Evolutionary conservation across 2,329 filamentous ascomycete genomes (phyloP).

Genomic region (Chalaropsis ovoidea): DNA sequence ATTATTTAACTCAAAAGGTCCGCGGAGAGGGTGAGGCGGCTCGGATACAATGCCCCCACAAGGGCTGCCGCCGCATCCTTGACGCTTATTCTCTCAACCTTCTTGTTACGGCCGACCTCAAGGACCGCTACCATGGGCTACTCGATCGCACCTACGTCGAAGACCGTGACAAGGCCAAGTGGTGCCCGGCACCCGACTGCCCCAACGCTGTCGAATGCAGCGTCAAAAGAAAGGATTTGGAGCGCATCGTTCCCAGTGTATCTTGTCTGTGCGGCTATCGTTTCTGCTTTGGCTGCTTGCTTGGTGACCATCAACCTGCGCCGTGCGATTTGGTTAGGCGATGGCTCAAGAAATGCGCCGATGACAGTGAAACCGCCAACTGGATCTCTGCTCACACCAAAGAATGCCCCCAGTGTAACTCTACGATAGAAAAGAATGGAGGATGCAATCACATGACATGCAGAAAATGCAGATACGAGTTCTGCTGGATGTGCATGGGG

Average conservation of each 20-base stretch:
- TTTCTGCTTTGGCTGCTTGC: slow-evolving; percentile 92
- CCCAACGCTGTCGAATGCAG: slow-evolving; percentile 81
- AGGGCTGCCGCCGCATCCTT: slow-evolving; percentile 79
- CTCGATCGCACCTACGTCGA: slow-evolving; percentile 93
- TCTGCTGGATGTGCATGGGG: slow-evolving; percentile 99
- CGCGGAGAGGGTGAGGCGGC: slow-evolving; percentile 90
- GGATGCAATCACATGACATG: slow-evolving; percentile 98
- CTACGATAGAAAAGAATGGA: slow-evolving; percentile 97
- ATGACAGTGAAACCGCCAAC: slow-evolving; percentile 96
- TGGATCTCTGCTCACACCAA: slow-evolving; percentile 99
- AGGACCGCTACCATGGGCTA: slow-evolving; percentile 64
- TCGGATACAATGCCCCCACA: slow-evolving; percentile 83
- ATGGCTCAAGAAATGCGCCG: slow-evolving; percentile 97
- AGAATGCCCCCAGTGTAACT: slow-evolving; percentile 90
- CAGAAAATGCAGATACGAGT: slow-evolving; percentile 88
- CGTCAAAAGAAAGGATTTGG: slow-evolving; percentile 78
- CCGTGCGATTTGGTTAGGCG: slow-evolving; percentile 84
- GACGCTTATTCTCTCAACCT: slow-evolving; percentile 81
- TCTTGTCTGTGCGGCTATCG: slow-evolving; percentile 71
- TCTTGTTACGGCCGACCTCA: slow-evolving; percentile 51
- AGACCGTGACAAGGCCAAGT: slow-evolving; percentile 89
- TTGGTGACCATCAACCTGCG: slow-evolving; percentile 84
- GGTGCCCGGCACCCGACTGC: slow-evolving; percentile 98
- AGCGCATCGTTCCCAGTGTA: slow-evolving; percentile 79
- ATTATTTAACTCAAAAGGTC: slow-evolving; percentile 89